Evolutionary conservation across 1,284 basidiomycete species (phyloP), one percentile per base, ranked within the genome.

Genomic region (Ustilago bromivora): DNA sequence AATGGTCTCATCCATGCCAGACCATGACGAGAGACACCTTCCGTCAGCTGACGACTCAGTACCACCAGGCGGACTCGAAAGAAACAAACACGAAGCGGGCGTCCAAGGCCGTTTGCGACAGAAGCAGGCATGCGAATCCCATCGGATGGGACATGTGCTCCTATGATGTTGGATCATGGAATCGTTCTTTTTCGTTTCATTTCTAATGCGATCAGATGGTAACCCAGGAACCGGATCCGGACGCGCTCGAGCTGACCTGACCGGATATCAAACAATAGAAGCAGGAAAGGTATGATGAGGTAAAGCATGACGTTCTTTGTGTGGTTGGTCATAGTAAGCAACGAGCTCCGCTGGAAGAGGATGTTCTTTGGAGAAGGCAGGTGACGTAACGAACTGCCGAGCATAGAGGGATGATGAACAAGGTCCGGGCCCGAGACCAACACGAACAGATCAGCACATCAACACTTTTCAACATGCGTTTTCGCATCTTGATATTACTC

Each of bases 31-130:
- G 38, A 41, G 38, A 17, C 11, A 41, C 4, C 5, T 5, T 15
- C 5, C 12, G 11, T 58, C 57, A 58, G 57, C 63, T 59, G 63
- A 58, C 57, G 47, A 17, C 32, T 55, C 57, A 57, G 49, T 7
- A 51, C 12, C 11, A 46, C 49, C n/a, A 51, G 13, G n/a, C 49
- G 28, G 13, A 32, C 9, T 31, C n/a, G 4, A 13, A 13, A 19
- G 28, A 51, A 51, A 17, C 49, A 17, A 51, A 32, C 49, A 51
- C 41, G 7, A 13, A 1, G 11, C 10, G 15, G 12, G 31, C 6
- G 5, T n/a, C 10, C 15, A 17, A 46, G 41, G 12, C 49, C 28
- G 47, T 49, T 49, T n/a, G 47, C 6, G 3, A 19, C n/a, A n/a
- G 17, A 11, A 47, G 12, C 15, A 58, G 31, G 57, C 13, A 59